Percentiles rank a stretch among this genome's conserved stretches.
These are phyloP conservation scores for Xylariaceae sp. DNA, from an alignment of 2,329 filamentous ascomycete species.

Conservation along the genomic window DNA sequence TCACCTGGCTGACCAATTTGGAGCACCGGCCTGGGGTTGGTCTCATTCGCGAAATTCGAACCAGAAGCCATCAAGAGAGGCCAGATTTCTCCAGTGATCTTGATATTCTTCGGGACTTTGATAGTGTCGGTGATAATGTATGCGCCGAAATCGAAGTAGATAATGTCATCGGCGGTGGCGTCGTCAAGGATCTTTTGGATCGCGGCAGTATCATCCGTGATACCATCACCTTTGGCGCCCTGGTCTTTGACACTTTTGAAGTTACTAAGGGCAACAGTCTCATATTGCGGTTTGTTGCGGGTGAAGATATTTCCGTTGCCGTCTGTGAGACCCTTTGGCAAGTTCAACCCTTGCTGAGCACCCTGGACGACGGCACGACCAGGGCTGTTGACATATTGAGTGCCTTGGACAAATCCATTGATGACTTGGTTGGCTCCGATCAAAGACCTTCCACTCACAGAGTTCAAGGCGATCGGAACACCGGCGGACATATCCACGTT, in stretches of 20 bases:
- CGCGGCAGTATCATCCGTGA: conserved; percentile 79
- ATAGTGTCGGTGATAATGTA: conserved; percentile 69
- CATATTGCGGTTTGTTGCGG: conserved; percentile 86
- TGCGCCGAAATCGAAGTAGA: conserved; percentile 73
- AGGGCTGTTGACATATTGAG: conserved; percentile 58
- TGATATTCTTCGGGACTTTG: conserved; percentile 71
- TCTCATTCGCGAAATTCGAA: conserved; percentile 64
- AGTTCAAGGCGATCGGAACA: conserved; percentile 63
- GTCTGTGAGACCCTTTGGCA: conserved; percentile 62
- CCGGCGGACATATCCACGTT: conserved; percentile 78
- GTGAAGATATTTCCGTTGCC: conserved; percentile 68
- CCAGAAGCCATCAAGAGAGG: conserved; percentile 83
- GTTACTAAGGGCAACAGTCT: conserved; percentile 57
- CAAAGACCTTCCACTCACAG: conserved; percentile 54
- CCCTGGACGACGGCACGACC: conserved; percentile 57
- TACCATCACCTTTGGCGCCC: conserved; percentile 84
- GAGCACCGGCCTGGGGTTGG: conserved; percentile 78
- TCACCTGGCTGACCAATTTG: conserved; percentile 78
- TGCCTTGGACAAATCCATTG: conserved; percentile 74
- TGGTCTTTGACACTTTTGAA: conserved; percentile 81
- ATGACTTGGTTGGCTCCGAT: conserved; percentile 68
- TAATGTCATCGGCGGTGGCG: conserved; percentile 58
- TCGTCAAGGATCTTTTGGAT: conserved; percentile 76
- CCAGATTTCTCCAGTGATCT: conserved; percentile 90
- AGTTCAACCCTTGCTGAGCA: conserved; percentile 50